A percentile compares a stretch with the other conserved stretches of the same genome.
Evolutionary conservation across 139 green algal species (phyloP).

Genomic region (Auxenochlorella protothecoides): DNA sequence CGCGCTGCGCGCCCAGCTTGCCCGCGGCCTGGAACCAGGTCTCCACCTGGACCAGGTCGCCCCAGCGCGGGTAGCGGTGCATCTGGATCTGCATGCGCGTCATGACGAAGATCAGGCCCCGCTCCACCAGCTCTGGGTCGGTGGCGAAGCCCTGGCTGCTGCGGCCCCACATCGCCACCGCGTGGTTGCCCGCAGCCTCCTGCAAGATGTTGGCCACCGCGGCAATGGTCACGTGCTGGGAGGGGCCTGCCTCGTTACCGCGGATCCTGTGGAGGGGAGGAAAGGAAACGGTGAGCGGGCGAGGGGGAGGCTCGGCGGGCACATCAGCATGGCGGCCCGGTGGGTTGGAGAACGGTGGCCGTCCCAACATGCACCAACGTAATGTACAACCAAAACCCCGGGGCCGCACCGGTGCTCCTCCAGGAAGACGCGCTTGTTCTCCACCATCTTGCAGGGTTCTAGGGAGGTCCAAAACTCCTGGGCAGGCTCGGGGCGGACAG

Average conservation of each 20-base stretch:
- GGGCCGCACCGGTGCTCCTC: no score
- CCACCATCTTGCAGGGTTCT: no score
- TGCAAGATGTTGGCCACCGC: constrained; percentile 82
- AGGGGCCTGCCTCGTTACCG: constrained; percentile 66
- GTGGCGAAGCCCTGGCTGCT: constrained; percentile 69
- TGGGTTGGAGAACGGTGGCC: no score
- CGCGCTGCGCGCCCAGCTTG: constrained; percentile 58
- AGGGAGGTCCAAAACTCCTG: no score
- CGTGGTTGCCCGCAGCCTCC: constrained; percentile 80
- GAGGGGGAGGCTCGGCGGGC: background rate
- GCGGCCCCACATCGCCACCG: constrained; percentile 74
- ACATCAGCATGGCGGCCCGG: no score
- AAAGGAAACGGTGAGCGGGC: background rate
- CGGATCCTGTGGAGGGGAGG: constrained; percentile 28
- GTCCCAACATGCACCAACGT: no score
- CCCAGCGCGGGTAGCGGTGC: constrained; percentile 80
- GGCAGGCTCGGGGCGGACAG: no score
- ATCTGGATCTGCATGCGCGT: constrained; percentile 86
- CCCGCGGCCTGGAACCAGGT: constrained; percentile 85
- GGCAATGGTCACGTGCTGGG: constrained; percentile 61
- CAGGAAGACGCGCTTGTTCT: background rate
- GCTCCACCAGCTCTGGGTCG: constrained; percentile 52
- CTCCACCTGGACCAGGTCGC: constrained; percentile 62
- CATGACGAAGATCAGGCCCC: constrained; percentile 77
- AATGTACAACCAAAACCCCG: no score